Evolutionary conservation across 169 alveolate genomes (phyloP), one percentile per base, ranked within the genome.

Genomic region (Plasmodium cynomolgi): DNA sequence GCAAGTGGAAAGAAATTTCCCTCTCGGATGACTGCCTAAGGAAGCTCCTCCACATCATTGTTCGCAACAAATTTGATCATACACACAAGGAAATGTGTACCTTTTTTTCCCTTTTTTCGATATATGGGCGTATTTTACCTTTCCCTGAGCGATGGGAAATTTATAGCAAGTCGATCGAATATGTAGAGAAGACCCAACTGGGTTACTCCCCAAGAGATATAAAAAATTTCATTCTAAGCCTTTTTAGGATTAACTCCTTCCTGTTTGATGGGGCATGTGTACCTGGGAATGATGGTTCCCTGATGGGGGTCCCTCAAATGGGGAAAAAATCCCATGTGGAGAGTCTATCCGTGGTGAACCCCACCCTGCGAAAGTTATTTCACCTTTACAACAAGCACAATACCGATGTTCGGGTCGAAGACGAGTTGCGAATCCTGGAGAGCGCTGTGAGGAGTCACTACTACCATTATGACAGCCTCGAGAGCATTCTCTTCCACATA

Each of bases 401-500:
- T 62, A 90, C 83, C 23, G 88, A 90, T 50, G 54, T 37, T 26
- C 33, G 73, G 20, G 56, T 68, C 20, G 84, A 90, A 80, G 94
- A 81, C n/a, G 94, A 90, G 33, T 68, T 80, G 20, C 41, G 83
- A 26, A 58, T 90, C 33, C 44, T 90, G 20, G 33, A 81, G 23
- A 39, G 11, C 1, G 72, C 94, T 2, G 3, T 90, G 26, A 26
- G 26, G 20, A 90, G 83, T 47, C 9, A 50, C 26, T 90, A 90
- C 39, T 90, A 90, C 39, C 68, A 81, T 23, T 90, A 90, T 90
- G 83, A 62, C 13, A 71, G 84, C 73, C 58, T 90, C 54, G 94
- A 90, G 37, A 31, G 26, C 7, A 90, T 90, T 20, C 26, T 90
- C 37, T 90, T 90, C 83, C 82, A 90, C 71, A 90, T 90, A 90